Conservation (phyloP, 2,329 filamentous ascomycete species). For the Ceratocystis eucalypticola region DNA sequence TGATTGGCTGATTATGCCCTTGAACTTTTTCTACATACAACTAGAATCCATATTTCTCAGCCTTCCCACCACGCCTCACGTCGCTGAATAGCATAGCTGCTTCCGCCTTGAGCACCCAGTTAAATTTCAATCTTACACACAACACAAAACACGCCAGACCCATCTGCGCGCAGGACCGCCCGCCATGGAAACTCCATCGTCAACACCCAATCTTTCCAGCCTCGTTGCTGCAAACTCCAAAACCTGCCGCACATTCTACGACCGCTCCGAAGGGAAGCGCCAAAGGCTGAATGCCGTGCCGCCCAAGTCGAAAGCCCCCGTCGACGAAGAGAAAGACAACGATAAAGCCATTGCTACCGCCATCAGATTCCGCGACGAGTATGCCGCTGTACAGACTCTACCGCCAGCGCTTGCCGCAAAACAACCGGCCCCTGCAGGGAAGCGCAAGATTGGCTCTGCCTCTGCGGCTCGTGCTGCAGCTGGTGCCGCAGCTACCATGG, state of each 20-base stretch:
- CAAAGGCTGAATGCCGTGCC: slow-evolving; percentile 28
- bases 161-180: not conserved
- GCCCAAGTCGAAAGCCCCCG: slow-evolving; percentile 18
- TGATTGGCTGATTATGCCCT: not conserved
- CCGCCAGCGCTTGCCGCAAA: slow-evolving; percentile 68
- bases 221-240: slow-evolving; percentile 19
- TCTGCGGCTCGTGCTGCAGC: slow-evolving; percentile 3
- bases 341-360: slow-evolving; percentile 26
- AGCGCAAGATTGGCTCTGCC: slow-evolving; percentile 14
- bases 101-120: not conserved
- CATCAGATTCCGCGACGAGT: slow-evolving; percentile 55
- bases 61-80: not conserved
- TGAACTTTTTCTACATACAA: not conserved
- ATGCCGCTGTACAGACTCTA: slow-evolving; percentile 61
- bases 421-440: slow-evolving; percentile 39
- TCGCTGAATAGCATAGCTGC: not conserved
- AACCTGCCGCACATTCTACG: slow-evolving; percentile 17
- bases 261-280: slow-evolving; percentile 26
- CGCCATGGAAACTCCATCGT: slow-evolving; percentile 14
- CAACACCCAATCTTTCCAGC: slow-evolving; percentile 14
- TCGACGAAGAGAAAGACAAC: not conserved
- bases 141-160: not conserved
- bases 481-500: slow-evolving; percentile 26
- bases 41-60: not conserved
- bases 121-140: not conserved